These are phyloP conservation scores for Phascolomyces articulosus DNA, from an alignment of 371 early-diverging fungal species.

Conservation along the genomic window DNA sequence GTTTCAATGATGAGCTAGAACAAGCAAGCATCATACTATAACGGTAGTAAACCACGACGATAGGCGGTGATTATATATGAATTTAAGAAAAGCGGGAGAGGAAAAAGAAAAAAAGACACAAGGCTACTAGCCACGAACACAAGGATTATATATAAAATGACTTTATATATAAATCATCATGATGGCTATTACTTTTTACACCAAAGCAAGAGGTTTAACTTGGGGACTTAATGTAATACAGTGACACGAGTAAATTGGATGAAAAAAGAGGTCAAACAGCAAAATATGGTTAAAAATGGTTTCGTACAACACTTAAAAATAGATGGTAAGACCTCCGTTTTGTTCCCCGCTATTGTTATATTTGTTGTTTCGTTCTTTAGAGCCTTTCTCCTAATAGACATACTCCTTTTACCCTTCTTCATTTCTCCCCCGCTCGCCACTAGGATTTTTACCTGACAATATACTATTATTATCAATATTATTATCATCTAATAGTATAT, in stretches of 20 bases:
- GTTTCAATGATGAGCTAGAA: neutral
- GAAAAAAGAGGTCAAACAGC: neutral
- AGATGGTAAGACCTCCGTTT: no score
- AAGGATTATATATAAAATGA: no score
- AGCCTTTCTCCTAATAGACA: no score
- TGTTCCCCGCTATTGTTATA: neutral
- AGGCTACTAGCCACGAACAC: neutral
- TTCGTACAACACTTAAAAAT: neutral
- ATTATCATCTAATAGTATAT: no score
- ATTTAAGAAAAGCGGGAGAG: no score
- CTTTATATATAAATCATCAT: no score
- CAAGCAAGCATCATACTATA: no score
- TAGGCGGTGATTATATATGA: neutral
- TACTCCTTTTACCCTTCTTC: no score
- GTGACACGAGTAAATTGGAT: slow-evolving; percentile 2
- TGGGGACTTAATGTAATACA: neutral
- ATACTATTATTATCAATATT: no score
- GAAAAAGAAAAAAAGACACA: neutral
- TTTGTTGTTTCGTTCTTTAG: neutral
- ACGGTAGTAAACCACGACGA: neutral
- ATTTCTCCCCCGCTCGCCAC: no score
- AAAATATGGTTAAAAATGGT: neutral
- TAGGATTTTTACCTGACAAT: no score
- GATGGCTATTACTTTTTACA: neutral
- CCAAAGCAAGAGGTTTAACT: neutral